phyloP scores from a whole-genome alignment of 768 basidiomycete genomes.

The Suillus clintonianus region DNA sequence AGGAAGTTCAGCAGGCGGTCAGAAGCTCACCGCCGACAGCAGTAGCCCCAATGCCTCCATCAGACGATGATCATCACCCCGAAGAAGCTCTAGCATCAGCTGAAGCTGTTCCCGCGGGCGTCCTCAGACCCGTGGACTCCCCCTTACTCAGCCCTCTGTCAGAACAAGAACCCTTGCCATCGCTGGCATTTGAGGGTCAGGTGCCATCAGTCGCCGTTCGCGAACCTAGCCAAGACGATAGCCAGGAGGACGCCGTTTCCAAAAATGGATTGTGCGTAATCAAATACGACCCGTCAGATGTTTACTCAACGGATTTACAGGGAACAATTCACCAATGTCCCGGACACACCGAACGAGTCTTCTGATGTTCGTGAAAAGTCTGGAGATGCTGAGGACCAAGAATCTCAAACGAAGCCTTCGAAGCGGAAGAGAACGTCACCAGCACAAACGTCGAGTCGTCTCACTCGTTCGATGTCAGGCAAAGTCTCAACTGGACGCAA shows the following conservation, averaged over 20 bases:
- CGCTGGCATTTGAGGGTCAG: no score
- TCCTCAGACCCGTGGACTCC: not conserved
- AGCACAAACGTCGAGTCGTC: conserved; percentile 10
- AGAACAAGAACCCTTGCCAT: not conserved
- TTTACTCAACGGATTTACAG: not conserved
- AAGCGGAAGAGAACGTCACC: conserved; percentile 28
- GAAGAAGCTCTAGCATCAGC: not conserved
- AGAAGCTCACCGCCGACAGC: not conserved
- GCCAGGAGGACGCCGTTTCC: not conserved
- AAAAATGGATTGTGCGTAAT: not conserved
- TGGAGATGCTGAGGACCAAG: not conserved
- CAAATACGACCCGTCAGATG: not conserved
- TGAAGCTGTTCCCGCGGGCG: not conserved
- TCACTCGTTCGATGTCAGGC: conserved; percentile 24
- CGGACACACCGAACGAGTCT: not conserved
- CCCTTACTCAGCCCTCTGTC: not conserved
- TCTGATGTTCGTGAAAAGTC: not conserved
- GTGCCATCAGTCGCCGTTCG: not conserved
- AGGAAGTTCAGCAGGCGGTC: not conserved
- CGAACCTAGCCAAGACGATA: not conserved
- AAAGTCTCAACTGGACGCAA: conserved; percentile 8
- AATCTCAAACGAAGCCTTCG: conserved; percentile 4
- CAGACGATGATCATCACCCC: not conserved
- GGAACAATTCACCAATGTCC: not conserved
- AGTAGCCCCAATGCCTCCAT: not conserved